These are phyloP conservation scores for Penicillium sp. DNA, from an alignment of 2,329 filamentous ascomycete genomes.

Conservation along the genomic window DNA sequence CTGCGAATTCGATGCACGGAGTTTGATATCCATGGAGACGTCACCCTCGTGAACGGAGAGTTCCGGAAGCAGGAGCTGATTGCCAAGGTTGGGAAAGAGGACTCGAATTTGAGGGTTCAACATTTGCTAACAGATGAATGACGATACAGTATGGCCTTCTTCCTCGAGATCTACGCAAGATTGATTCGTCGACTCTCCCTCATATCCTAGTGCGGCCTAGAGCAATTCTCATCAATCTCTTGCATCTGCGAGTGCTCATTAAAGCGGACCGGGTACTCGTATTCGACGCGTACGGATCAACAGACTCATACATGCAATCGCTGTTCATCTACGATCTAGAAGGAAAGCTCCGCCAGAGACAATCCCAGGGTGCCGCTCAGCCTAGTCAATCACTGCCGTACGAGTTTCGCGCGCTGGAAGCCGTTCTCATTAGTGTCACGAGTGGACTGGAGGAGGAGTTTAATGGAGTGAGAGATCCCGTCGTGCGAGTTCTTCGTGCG, in stretches of 20 bases:
- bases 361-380: constrained; percentile 40
- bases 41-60: constrained; percentile 88
- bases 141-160: constrained; percentile 76
- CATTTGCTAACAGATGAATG: constrained; percentile 1
- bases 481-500: constrained; percentile 82
- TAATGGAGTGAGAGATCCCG: constrained; percentile 86
- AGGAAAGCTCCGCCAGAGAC: constrained; percentile 84
- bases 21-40: constrained; percentile 86
- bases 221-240: constrained; percentile 88
- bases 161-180: constrained; percentile 93
- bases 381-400: constrained; percentile 69
- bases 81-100: constrained; percentile 76
- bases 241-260: constrained; percentile 94
- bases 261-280: constrained; percentile 92
- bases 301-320: constrained; percentile 91
- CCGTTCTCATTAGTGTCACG: constrained; percentile 90
- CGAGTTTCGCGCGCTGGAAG: constrained; percentile 93
- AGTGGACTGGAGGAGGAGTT: constrained; percentile 91
- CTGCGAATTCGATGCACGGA: constrained; percentile 89
- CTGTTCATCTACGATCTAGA: constrained; percentile 98
- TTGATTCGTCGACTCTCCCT: constrained; percentile 91
- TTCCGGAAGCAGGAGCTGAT: constrained; percentile 98
- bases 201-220: constrained; percentile 92
- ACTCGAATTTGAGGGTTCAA: constrained; percentile 70
- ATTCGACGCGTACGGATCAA: constrained; percentile 93